Conservation (phyloP, 1,284 basidiomycete species). For the Caloboletus firmus region DNA sequence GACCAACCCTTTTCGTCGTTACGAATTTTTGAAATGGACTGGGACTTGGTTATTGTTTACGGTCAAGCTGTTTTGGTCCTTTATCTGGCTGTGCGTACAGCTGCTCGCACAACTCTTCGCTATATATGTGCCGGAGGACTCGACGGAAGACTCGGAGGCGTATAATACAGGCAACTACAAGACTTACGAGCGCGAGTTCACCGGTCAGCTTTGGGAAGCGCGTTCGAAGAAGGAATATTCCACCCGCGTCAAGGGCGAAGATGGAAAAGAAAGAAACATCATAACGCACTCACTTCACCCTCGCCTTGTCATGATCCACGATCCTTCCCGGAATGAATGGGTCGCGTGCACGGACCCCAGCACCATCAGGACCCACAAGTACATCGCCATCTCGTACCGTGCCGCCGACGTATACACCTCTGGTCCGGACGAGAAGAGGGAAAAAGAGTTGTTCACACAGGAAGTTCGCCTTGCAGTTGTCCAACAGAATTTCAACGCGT, state of each 20-base stretch:
- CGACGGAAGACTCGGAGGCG: neutral
- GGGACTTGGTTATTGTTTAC: constrained; percentile 8
- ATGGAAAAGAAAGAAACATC: neutral
- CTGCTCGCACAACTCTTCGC: neutral
- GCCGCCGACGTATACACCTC: constrained; percentile 10
- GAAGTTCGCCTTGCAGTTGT: constrained; percentile 6
- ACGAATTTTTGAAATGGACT: constrained; percentile 9
- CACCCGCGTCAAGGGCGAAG: neutral
- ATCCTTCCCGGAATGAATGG: constrained; percentile 7
- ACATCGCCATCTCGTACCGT: constrained; percentile 18
- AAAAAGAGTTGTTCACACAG: constrained; percentile 8
- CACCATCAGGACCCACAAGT: constrained; percentile 5
- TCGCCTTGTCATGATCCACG: constrained; percentile 10
- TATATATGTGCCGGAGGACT: neutral
- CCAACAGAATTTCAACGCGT: constrained; percentile 6
- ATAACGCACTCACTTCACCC: constrained; percentile 16
- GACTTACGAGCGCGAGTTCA: constrained; percentile 7
- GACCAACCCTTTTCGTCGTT: constrained; percentile 1
- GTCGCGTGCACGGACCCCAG: neutral
- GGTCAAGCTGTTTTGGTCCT: neutral
- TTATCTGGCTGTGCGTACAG: neutral
- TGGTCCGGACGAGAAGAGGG: constrained; percentile 1
- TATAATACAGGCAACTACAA: constrained; percentile 17
- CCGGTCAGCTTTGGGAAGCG: constrained; percentile 21
- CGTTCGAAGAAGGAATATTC: constrained; percentile 20